A percentile compares a stretch with the other conserved stretches of the same genome.
These are phyloP conservation scores for Hypomyces perniciosus DNA, from an alignment of 2,329 filamentous ascomycete genomes.

Conservation along the genomic window DNA sequence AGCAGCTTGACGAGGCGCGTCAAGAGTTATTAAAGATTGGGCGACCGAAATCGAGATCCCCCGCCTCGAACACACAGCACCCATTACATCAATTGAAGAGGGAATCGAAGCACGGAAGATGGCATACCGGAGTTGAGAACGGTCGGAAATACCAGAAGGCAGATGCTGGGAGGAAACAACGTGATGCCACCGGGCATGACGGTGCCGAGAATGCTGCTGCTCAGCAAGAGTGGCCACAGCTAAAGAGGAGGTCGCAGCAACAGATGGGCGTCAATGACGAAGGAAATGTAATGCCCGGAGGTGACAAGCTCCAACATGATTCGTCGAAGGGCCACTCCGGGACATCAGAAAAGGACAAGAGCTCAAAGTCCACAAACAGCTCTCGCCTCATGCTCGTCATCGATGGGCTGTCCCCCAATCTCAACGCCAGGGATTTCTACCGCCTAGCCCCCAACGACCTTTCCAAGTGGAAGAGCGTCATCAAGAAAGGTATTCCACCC, in stretches of 20 bases:
- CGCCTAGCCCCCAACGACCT: slow-evolving; percentile 61
- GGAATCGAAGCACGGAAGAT: neutral
- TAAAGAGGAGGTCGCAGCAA: neutral
- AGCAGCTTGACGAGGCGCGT: neutral
- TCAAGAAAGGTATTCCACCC: slow-evolving; percentile 44
- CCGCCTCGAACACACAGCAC: too few relatives aligned
- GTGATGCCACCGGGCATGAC: neutral
- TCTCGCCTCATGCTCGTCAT: slow-evolving; percentile 46
- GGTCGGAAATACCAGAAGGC: neutral
- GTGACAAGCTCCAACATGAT: too few relatives aligned
- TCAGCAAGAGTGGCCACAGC: slow-evolving; percentile 3
- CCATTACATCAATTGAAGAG: neutral
- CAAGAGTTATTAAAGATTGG: neutral
- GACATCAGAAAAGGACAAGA: neutral
- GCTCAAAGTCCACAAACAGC: slow-evolving; percentile 1
- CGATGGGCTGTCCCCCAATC: slow-evolving; percentile 49
- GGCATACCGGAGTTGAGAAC: neutral
- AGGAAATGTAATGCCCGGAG: neutral
- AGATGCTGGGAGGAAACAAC: neutral
- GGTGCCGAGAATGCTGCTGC: neutral
- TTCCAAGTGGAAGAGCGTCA: slow-evolving; percentile 60
- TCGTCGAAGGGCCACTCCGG: neutral
- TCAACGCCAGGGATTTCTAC: slow-evolving; percentile 64
- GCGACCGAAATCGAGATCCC: neutral
- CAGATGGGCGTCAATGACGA: neutral